These are phyloP conservation scores for Cornus kousa DNA, from an alignment of 148 eudicot genomes.

Conservation along the genomic window DNA sequence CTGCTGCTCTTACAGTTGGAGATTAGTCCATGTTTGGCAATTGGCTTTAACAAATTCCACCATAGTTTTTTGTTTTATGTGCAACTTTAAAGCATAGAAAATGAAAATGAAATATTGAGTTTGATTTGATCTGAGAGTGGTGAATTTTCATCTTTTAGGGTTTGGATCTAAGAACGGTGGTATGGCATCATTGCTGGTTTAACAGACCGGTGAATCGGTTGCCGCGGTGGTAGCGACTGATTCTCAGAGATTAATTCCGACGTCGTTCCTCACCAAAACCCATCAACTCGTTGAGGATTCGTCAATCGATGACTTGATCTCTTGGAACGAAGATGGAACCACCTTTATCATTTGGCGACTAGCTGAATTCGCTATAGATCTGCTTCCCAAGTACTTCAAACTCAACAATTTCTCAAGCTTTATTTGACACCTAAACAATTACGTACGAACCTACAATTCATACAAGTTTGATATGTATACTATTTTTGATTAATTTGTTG, in stretches of 20 bases:
- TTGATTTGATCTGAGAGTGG: no score
- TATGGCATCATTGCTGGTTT: constrained; percentile 43
- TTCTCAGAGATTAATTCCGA: constrained; percentile 58
- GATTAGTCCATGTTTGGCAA: no score
- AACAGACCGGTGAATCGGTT: constrained; percentile 46
- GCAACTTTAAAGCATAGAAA: no score
- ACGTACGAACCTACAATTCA: constrained; percentile 31
- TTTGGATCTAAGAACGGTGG: neutral
- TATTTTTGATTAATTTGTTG: neutral
- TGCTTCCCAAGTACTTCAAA: constrained; percentile 76
- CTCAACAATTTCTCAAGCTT: constrained; percentile 92
- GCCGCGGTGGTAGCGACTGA: constrained; percentile 8
- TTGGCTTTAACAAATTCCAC: no score
- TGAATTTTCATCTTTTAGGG: neutral
- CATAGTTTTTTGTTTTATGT: no score
- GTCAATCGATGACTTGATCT: constrained; percentile 36
- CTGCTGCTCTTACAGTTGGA: no score
- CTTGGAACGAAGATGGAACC: no score
- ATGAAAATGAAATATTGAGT: no score
- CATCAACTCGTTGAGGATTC: constrained; percentile 56
- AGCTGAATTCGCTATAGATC: constrained; percentile 84
- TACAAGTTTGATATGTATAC: no score
- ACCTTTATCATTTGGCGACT: constrained; percentile 61
- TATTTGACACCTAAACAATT: constrained; percentile 81
- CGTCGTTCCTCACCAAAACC: constrained; percentile 55